These are phyloP conservation scores for Amphicarpaea edgeworthii DNA, from an alignment of 306 rosid species.

Conservation along the genomic window DNA sequence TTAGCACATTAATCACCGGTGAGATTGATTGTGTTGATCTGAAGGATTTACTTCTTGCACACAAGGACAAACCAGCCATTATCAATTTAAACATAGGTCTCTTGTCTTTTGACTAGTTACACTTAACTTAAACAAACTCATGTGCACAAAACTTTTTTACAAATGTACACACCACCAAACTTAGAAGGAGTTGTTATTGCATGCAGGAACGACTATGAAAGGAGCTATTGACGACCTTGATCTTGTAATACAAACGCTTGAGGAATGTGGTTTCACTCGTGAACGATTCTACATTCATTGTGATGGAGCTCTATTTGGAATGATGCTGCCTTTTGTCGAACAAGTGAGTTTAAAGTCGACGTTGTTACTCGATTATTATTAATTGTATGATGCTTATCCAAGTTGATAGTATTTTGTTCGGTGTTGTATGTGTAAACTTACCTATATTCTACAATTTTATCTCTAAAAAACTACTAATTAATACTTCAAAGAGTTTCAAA, in stretches of 20 bases:
- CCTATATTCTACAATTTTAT: neutral
- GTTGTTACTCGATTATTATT: too few relatives aligned
- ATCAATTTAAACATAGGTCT: constrained; percentile 74
- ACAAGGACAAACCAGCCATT: constrained; percentile 77
- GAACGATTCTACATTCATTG: constrained; percentile 81
- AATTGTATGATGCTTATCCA: too few relatives aligned
- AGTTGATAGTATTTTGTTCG: too few relatives aligned
- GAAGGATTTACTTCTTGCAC: constrained; percentile 50
- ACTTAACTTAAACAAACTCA: neutral
- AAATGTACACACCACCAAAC: neutral
- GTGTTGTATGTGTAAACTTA: neutral
- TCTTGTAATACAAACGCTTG: constrained; percentile 62
- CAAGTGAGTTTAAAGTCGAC: constrained; percentile 39
- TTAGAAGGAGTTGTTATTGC: neutral
- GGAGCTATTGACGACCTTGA: constrained; percentile 76
- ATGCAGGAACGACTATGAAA: constrained; percentile 73
- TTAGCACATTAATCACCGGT: constrained; percentile 62
- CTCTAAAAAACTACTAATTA: too few relatives aligned
- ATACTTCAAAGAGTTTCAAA: neutral
- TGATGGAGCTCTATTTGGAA: constrained; percentile 75
- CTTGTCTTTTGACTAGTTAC: neutral
- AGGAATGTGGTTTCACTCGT: constrained; percentile 57
- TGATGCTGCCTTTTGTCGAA: constrained; percentile 75
- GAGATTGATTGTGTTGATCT: constrained; percentile 73
- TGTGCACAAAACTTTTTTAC: neutral